Percentiles rank a stretch among this genome's conserved stretches.
Conservation (phyloP, 176 grass and related monocot species). For the Thalia dealbata region DNA sequence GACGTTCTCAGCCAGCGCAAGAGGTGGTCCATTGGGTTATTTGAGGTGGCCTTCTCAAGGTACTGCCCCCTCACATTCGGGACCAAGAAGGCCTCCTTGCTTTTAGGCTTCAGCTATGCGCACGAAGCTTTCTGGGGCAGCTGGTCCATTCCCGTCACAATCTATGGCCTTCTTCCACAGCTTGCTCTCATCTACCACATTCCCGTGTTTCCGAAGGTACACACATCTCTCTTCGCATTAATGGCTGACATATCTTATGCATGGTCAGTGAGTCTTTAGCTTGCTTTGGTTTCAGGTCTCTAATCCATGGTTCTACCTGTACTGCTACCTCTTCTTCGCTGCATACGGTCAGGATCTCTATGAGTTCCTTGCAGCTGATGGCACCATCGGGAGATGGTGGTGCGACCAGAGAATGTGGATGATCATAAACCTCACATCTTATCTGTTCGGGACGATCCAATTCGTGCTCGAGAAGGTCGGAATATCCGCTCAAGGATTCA, state of each 20-base stretch:
- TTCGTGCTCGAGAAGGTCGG: constrained; percentile 11
- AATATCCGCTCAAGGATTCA: constrained; percentile 10
- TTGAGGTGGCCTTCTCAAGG: constrained; percentile 40
- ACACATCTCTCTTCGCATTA: not conserved
- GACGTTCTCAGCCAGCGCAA: constrained; percentile 55
- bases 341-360: constrained; percentile 25
- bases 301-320: constrained; percentile 39
- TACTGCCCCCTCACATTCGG: constrained; percentile 35
- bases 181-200: constrained; percentile 32
- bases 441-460: constrained; percentile 16
- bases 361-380: constrained; percentile 19
- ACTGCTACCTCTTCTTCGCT: constrained; percentile 36
- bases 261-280: too few relatives aligned
- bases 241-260: too few relatives aligned
- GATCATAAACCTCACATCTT: constrained; percentile 15
- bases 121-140: constrained; percentile 23
- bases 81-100: constrained; percentile 19
- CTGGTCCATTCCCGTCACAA: constrained; percentile 32
- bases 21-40: constrained; percentile 48
- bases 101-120: constrained; percentile 36
- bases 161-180: constrained; percentile 43
- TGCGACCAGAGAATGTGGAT: constrained; percentile 27
- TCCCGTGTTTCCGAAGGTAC: constrained; percentile 33
- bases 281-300: constrained; percentile 14
- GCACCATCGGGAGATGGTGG: constrained; percentile 20